Conservation (phyloP, 495 filamentous ascomycete genomes). For the Parathielavia hyrcaniae region DNA sequence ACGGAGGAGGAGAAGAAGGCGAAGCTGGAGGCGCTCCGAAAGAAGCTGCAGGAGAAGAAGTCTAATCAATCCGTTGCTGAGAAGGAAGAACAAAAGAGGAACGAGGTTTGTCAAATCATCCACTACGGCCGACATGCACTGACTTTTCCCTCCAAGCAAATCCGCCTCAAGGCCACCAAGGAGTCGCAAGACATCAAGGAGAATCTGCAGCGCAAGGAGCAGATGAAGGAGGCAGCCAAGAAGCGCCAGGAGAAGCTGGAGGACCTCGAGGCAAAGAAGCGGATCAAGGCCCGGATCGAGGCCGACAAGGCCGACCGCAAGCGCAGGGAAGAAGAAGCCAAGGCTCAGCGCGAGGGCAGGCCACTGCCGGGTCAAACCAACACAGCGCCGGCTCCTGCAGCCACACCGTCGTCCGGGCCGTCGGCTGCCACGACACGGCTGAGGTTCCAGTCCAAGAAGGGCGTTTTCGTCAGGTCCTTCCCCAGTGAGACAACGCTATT, state of each 20-base stretch:
- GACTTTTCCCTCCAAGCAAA: conserved; percentile 53
- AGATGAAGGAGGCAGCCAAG: conserved; percentile 76
- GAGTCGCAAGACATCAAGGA: conserved; percentile 76
- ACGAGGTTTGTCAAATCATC: conserved; percentile 54
- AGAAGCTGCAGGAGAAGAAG: conserved; percentile 67
- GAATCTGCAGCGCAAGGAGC: conserved; percentile 78
- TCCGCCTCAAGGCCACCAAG: conserved; percentile 74
- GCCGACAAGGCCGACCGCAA: conserved; percentile 82
- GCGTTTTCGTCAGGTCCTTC: conserved; percentile 75
- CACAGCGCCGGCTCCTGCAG: conserved; percentile 31
- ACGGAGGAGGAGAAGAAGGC: conserved; percentile 87
- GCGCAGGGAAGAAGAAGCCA: conserved; percentile 73
- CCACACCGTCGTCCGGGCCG: conserved; percentile 28
- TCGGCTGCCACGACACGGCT: conserved; percentile 61
- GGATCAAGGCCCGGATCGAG: conserved; percentile 85
- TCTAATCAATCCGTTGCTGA: conserved; percentile 64
- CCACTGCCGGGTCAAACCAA: conserved; percentile 46
- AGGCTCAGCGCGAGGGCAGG: conserved; percentile 72
- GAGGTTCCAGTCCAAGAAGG: conserved; percentile 66
- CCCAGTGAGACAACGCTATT: conserved; percentile 84
- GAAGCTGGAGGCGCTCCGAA: conserved; percentile 65
- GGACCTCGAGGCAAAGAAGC: conserved; percentile 79
- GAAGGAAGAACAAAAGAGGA: conserved; percentile 77
- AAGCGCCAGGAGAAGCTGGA: conserved; percentile 82
- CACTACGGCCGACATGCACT: conserved; percentile 6